phyloP scores from a whole-genome alignment of 306 rosid genomes.

The Senna tora region DNA sequence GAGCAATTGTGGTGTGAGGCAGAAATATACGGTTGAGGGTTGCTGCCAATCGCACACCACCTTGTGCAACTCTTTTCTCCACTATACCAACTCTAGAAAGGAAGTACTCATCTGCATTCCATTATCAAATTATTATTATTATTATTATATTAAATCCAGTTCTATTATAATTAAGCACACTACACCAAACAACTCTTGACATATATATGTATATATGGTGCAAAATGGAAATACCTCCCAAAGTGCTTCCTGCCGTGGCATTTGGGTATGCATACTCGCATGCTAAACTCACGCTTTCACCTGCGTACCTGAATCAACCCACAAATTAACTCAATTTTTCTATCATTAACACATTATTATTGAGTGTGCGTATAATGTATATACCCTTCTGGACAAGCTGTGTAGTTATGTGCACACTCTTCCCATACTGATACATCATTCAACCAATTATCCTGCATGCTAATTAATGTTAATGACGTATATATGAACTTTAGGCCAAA shows the following conservation, averaged over 20 bases:
- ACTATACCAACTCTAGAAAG: slow-evolving; percentile 76
- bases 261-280: slow-evolving; percentile 90
- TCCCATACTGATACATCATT: slow-evolving; percentile 59
- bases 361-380: slow-evolving; percentile 40
- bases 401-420: slow-evolving; percentile 62
- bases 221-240: slow-evolving; percentile 52
- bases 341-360: no score
- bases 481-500: no score
- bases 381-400: slow-evolving; percentile 81
- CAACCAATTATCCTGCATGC: slow-evolving; percentile 72
- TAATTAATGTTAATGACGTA: no score
- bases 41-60: slow-evolving; percentile 77
- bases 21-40: slow-evolving; percentile 64
- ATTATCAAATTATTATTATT: no score
- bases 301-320: slow-evolving; percentile 88
- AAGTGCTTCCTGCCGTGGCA: slow-evolving; percentile 88
- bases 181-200: no score
- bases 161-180: no score
- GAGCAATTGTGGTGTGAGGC: slow-evolving; percentile 55
- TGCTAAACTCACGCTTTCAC: slow-evolving; percentile 80
- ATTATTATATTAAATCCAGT: no score
- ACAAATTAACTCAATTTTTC: no score
- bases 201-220: no score
- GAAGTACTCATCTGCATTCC: slow-evolving; percentile 68
- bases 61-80: slow-evolving; percentile 88